Evolutionary conservation across 352 stramenopile species (phyloP), one percentile per base, ranked within the genome.

Genomic region (Globisporangium canariense): DNA sequence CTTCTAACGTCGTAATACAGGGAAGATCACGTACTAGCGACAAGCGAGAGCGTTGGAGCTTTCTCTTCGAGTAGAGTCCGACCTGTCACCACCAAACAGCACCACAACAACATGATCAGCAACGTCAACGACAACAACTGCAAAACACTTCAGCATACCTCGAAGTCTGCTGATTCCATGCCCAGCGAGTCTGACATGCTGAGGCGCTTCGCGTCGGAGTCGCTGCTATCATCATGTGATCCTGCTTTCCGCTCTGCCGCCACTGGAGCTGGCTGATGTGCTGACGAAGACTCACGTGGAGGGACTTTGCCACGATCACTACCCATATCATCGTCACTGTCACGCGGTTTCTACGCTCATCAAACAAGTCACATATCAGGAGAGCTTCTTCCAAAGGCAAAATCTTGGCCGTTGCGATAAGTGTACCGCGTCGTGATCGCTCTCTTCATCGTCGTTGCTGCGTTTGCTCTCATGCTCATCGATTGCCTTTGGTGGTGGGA

Each of bases 91-190:
- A 25, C 6, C 1, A 20, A 49, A 72, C n/a, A 53, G 36, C 36
- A 18, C 18, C 32, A 9, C 41, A 43, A 49, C 16, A 28, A 56
- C 14, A 41, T 41, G 28, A 6, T 56, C 14, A 56, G 28, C 16
- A 34, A 40, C 11, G 25, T 14, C 18, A 18, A 38, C 49, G n/a
- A 4, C n/a, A 13, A 13, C 49, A 14, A 9, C 51, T 41, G 11
- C 18, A 20, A 20, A 2, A 52, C 10, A 10, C 8, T 47, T 5
- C 22, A 34, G 14, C 34, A 14, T 60, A 93, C 86, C 71, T 91
- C 81, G 69, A 93, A 95, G 67, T 95, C 86, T 16, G 83, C 80
- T 1, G 83, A 91, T 40, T 79, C 75, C 62, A 95, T 78, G 3
- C 83, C 84, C 1, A 93, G 73, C 0, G 86, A 95, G 54, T 95